Evolutionary conservation across 306 rosid genomes (phyloP).

Genomic region (Medicago arabica): DNA sequence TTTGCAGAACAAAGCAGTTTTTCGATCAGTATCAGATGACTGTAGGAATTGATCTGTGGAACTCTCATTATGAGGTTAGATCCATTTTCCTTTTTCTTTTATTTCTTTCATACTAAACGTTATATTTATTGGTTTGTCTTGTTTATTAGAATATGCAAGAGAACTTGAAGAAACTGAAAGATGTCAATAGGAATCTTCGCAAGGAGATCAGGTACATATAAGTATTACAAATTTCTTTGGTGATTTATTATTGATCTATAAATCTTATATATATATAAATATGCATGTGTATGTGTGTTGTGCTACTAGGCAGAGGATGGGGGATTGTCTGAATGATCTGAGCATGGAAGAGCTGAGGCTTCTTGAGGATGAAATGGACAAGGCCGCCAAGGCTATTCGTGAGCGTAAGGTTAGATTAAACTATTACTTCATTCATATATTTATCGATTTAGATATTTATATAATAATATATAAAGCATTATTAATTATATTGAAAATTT

Average conservation of each 20-base stretch:
- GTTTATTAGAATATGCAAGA: slow-evolving; percentile 73
- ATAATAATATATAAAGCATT: too few species aligned
- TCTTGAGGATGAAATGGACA: slow-evolving; percentile 73
- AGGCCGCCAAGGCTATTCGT: slow-evolving; percentile 61
- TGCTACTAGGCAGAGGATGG: slow-evolving; percentile 70
- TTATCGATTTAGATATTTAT: too few species aligned
- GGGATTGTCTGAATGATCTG: slow-evolving; percentile 68
- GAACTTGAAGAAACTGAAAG: slow-evolving; percentile 61
- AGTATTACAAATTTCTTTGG: slow-evolving; percentile 13
- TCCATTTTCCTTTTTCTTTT: background rate
- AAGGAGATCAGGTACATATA: slow-evolving; percentile 70
- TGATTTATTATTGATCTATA: background rate
- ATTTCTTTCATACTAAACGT: too few species aligned
- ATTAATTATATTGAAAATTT: too few species aligned
- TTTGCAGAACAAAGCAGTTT: slow-evolving; percentile 72
- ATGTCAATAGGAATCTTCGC: slow-evolving; percentile 69
- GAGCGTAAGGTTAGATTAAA: slow-evolving; percentile 60
- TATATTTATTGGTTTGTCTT: background rate
- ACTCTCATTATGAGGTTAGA: slow-evolving; percentile 74
- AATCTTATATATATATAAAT: background rate
- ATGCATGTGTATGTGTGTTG: background rate
- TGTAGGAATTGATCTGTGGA: slow-evolving; percentile 72
- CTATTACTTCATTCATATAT: too few species aligned
- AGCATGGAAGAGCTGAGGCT: slow-evolving; percentile 57
- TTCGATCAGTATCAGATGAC: slow-evolving; percentile 75